Conservation (phyloP, 2,329 filamentous ascomycete genomes). For the Alternaria rosae region DNA sequence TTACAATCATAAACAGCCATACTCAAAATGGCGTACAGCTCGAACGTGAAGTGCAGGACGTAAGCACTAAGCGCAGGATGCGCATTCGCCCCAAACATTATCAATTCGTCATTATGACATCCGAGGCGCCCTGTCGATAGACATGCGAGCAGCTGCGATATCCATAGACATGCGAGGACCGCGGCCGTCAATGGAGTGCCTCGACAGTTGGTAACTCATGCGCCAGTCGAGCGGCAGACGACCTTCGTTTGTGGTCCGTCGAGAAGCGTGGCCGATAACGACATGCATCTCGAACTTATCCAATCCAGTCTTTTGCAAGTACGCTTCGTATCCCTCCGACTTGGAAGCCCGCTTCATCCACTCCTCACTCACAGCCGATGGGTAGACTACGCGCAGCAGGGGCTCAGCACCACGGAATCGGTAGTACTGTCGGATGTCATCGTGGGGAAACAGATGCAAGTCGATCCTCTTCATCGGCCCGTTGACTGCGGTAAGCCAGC, state of each 20-base stretch:
- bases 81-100: conserved; percentile 4
- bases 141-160: conserved; percentile 14
- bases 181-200: conserved; percentile 11
- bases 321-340: conserved; percentile 17
- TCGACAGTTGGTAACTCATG: conserved; percentile 15
- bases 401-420: conserved; percentile 24
- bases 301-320: conserved; percentile 13
- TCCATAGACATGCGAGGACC: conserved; percentile 15
- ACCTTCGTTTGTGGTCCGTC: conserved; percentile 16
- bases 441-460: conserved; percentile 20
- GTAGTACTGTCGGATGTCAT: conserved; percentile 23
- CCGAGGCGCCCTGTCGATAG: conserved; percentile 8
- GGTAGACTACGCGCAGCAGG: conserved; percentile 21
- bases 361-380: conserved; percentile 13
- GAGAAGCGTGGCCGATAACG: conserved; percentile 20
- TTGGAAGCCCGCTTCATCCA: conserved; percentile 24
- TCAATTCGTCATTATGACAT: conserved; percentile 8
- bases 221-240: conserved; percentile 22
- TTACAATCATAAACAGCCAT: neutral
- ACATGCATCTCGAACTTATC: conserved; percentile 19
- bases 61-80: neutral
- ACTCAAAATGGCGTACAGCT: neutral
- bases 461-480: conserved; percentile 23
- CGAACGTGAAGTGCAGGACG: neutral
- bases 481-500: conserved; percentile 15